Evolutionary conservation across 1,139 yeast genomes (phyloP).

Genomic region (Candida neerlandica): DNA sequence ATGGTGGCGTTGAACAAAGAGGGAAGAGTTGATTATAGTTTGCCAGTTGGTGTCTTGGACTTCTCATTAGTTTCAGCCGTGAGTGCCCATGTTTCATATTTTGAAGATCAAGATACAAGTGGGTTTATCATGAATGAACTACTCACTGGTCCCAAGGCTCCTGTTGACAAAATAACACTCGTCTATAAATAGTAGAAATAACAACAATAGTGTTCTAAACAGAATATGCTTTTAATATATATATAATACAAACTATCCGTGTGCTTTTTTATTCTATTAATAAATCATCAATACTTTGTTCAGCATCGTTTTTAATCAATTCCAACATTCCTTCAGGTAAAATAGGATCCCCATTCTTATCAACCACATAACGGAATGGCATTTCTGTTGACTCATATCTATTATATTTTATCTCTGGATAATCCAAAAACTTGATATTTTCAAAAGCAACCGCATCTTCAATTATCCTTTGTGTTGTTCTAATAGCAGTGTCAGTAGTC

Average conservation of each 20-base stretch:
- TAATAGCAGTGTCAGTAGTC: conserved; percentile 97
- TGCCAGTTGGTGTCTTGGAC: conserved; percentile 81
- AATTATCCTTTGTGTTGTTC: conserved; percentile 81
- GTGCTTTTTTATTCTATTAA: conserved; percentile 28
- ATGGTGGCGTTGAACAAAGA: conserved; percentile 56
- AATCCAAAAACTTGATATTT: conserved; percentile 80
- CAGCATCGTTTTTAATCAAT: conserved; percentile 81
- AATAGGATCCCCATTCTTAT: conserved; percentile 67
- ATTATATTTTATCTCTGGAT: conserved; percentile 88
- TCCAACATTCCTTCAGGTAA: conserved; percentile 91
- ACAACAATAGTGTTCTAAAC: neutral
- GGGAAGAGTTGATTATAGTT: conserved; percentile 80
- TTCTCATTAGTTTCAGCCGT: conserved; percentile 77
- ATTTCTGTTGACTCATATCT: conserved; percentile 92
- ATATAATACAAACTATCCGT: conserved; percentile 9
- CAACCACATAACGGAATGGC: conserved; percentile 91
- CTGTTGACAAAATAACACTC: conserved; percentile 28
- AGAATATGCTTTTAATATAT: neutral
- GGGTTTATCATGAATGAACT: conserved; percentile 70
- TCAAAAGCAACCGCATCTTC: conserved; percentile 60
- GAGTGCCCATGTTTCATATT: conserved; percentile 85
- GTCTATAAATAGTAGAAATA: conserved; percentile 6
- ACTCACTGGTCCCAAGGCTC: conserved; percentile 23
- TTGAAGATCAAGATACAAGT: conserved; percentile 85
- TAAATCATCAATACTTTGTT: conserved; percentile 70